These are phyloP conservation scores for Botryosphaeria agaves DNA, from an alignment of 2,329 filamentous ascomycete genomes.

Conservation along the genomic window DNA sequence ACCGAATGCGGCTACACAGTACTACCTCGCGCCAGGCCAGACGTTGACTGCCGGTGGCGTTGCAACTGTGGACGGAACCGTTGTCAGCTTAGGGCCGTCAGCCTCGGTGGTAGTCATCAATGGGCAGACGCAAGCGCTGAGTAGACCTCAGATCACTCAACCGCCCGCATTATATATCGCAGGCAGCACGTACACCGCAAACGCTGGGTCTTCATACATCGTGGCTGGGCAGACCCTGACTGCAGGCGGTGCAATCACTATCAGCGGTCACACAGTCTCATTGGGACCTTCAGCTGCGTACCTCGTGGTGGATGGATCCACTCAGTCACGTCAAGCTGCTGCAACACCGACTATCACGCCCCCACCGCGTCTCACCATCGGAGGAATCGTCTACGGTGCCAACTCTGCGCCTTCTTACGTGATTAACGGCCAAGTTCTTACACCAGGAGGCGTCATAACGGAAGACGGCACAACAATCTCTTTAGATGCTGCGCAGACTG, in stretches of 20 bases:
- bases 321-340: slow-evolving; percentile 3
- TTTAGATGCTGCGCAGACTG: slow-evolving; percentile 12
- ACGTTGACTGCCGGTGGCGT: slow-evolving; percentile 20
- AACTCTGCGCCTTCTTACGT: slow-evolving; percentile 8
- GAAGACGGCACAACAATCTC: slow-evolving; percentile 17
- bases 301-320: slow-evolving; percentile 11
- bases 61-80: slow-evolving; percentile 19
- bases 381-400: slow-evolving; percentile 2
- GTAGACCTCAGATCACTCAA: slow-evolving; percentile 12
- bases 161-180: slow-evolving; percentile 12
- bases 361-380: slow-evolving; percentile 3
- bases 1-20: slow-evolving; percentile 28
- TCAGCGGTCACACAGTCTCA: slow-evolving; percentile 9
- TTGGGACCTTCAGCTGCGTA: slow-evolving; percentile 7
- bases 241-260: slow-evolving; percentile 9
- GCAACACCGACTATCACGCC: neutral
- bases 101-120: slow-evolving; percentile 23
- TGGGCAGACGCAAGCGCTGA: slow-evolving; percentile 17
- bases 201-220: slow-evolving; percentile 8
- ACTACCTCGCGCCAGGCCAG: slow-evolving; percentile 20
- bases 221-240: slow-evolving; percentile 8
- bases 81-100: slow-evolving; percentile 21
- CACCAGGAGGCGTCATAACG: slow-evolving; percentile 14
- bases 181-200: slow-evolving; percentile 9
- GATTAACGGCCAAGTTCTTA: slow-evolving; percentile 14